Percentiles rank a stretch among this genome's conserved stretches.
Evolutionary conservation across 768 basidiomycete genomes (phyloP).

Genomic region (Auricularia sp.): DNA sequence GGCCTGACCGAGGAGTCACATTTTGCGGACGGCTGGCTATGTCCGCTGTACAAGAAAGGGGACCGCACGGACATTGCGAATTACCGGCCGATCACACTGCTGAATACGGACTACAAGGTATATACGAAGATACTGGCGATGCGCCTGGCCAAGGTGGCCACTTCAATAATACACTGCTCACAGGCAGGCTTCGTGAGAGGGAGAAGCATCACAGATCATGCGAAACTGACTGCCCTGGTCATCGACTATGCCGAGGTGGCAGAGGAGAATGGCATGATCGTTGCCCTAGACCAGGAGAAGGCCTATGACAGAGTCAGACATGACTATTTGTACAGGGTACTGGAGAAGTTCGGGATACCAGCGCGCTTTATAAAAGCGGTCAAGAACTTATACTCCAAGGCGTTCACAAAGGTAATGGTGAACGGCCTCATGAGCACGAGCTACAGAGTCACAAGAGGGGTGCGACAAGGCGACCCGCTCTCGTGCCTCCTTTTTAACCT

Average conservation of each 20-base stretch:
- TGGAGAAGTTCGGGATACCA: conserved; percentile 7
- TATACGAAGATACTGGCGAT: conserved; percentile 18
- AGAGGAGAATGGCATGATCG: conserved; percentile 9
- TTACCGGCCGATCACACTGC: conserved; percentile 16
- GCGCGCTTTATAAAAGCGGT: conserved; percentile 16
- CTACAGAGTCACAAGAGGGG: conserved; percentile 23
- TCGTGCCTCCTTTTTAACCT: conserved; percentile 32
- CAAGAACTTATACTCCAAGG: conserved; percentile 21
- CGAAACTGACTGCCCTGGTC: conserved; percentile 15
- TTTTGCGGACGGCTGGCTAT: conserved; percentile 25
- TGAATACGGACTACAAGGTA: conserved; percentile 26
- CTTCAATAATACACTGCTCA: conserved; percentile 21
- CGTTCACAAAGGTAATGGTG: conserved; percentile 22
- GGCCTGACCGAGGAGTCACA: conserved; percentile 7
- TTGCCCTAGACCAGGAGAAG: conserved; percentile 14
- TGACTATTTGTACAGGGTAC: conserved; percentile 10
- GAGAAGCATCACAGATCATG: conserved; percentile 24
- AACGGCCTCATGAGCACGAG: conserved; percentile 21
- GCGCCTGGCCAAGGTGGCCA: conserved; percentile 9
- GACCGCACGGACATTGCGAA: conserved; percentile 8
- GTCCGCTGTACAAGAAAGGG: conserved; percentile 33
- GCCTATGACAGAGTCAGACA: conserved; percentile 15
- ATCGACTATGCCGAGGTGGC: conserved; percentile 9
- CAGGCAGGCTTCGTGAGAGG: conserved; percentile 32
- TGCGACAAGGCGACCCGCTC: conserved; percentile 30